phyloP scores from a whole-genome alignment of 1,284 basidiomycete species.

The Cryptococcus sp. region DNA sequence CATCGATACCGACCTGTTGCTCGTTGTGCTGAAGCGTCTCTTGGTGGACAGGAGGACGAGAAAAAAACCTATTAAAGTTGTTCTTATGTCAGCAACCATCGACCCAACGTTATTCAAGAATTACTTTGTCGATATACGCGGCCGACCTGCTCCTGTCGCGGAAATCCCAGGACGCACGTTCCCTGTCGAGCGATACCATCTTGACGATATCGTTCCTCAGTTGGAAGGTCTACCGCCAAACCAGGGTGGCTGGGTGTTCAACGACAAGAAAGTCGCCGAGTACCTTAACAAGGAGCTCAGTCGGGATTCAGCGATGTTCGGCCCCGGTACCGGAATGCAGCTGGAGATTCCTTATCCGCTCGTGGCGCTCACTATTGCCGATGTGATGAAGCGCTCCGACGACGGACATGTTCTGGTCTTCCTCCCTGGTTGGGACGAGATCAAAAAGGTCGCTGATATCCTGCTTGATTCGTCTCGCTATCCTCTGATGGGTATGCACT shows the following conservation, averaged over 20 bases:
- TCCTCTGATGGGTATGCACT: slow-evolving; percentile 64
- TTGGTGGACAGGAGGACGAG: slow-evolving; percentile 73
- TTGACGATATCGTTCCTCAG: slow-evolving; percentile 73
- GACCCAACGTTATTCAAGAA: slow-evolving; percentile 83
- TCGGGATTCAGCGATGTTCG: slow-evolving; percentile 33
- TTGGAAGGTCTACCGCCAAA: slow-evolving; percentile 54
- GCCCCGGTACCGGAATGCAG: slow-evolving; percentile 54
- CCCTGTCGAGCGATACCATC: slow-evolving; percentile 78
- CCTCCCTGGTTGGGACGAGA: slow-evolving; percentile 68
- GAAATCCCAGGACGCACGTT: slow-evolving; percentile 90
- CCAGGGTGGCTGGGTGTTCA: slow-evolving; percentile 67
- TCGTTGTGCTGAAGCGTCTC: slow-evolving; percentile 87
- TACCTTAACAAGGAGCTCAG: slow-evolving; percentile 78
- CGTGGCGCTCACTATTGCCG: slow-evolving; percentile 77
- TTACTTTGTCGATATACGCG: slow-evolving; percentile 72
- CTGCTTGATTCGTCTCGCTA: slow-evolving; percentile 58
- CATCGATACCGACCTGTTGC: slow-evolving; percentile 87
- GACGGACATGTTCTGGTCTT: slow-evolving; percentile 92
- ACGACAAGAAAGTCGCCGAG: slow-evolving; percentile 68
- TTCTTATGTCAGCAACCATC: slow-evolving; percentile 96
- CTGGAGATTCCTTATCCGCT: slow-evolving; percentile 81
- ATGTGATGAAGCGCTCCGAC: slow-evolving; percentile 71
- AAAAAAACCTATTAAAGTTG: slow-evolving; percentile 77
- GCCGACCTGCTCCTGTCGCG: slow-evolving; percentile 70
- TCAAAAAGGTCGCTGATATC: slow-evolving; percentile 71